Evolutionary conservation across 2,329 filamentous ascomycete genomes (phyloP), one percentile per base, ranked within the genome.

Genomic region (Calonectria ilicicola): DNA sequence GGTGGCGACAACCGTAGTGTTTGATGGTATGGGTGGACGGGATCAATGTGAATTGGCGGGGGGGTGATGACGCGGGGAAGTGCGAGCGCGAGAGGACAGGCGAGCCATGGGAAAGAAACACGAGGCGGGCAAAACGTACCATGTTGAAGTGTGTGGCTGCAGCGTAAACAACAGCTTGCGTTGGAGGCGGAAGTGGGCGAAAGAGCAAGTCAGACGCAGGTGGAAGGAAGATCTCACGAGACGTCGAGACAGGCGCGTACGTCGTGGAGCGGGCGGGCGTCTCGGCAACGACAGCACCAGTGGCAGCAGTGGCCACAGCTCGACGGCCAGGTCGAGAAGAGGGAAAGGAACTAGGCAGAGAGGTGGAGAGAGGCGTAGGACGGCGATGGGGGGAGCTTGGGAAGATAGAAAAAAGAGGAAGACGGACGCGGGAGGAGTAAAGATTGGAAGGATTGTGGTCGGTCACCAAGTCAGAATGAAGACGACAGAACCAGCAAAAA

Each of bases 131-230:
- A 47, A 53, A 62, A 76, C 77, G 67, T 74, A 79, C 77, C 77
- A 79, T 79, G 71, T 65, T 78, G 72, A 73, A 65, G 63, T 72
- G 63, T 62, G 62, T 72, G 71, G 69, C 74, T 65, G 70, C 72
- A 72, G 67, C 65, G 49, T 70, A 58, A 38, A 62, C 72, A 32
- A 29, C 40, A 53, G 42, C 62, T 69, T 62, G 58, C 35, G 42
- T 65, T 69, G 47, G 32, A 65, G 49, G 51, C 40, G 32, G n/a
- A 35, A 46, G 56, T 26, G 29, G 27, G 51, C 23, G 47, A 63
- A 65, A n/a, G 65, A 64, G 56, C 56, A 51, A 49, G 42, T 40
- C 46, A 67, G 47, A 60, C 21, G 26, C 49, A 19, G 58, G 58
- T 27, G 23, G 65, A 49, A 64, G 58, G 40, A 35, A 40, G 64